Evolutionary conservation across 257 asterid genomes (phyloP), one percentile per base, ranked within the genome.

Genomic region (Solanum pennellii): DNA sequence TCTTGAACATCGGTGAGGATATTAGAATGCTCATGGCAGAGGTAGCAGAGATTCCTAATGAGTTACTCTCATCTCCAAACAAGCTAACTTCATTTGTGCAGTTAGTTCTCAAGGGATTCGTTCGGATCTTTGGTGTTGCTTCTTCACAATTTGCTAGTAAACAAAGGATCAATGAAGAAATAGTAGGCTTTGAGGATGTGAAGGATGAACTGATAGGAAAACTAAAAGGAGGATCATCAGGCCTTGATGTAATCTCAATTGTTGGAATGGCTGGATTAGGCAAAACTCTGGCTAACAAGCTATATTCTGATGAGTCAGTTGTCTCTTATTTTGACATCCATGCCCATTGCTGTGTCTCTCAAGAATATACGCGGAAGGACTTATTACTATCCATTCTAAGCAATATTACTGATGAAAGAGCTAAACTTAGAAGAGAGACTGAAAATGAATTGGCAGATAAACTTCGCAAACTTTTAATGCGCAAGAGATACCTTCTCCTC

Each of bases 401-500:
- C 37, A 41, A 80, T n/a, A 1, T 41, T 16, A 37, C 60, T 23
- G 65, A 59, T 76, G 27, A 60, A 60, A 65, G 42, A 86, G 89
- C 65, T 12, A 68, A 42, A 35, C 68, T 75, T 39, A 13, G 35
- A 65, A 62, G 47, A 15, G 49, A 21, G 82, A 12, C 31, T 10
- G 90, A 88, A 33, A 73, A 80, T 21, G 18, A 14, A n/a, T 45
- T 88, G 41, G 85, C 20, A 5, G 45, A n/a, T 83, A 66, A 39
- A 31, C 83, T 92, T 49, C 72, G 83, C 86, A 86, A 74, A 80
- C 29, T 29, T 89, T 88, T 89, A 27, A 86, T 21, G 44, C 80
- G 90, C 18, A 79, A 87, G 71, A 86, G 90, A 79, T 93, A 86
- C 83, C 85, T 93, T 2, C 56, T 93, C 29, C 89, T 93, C 13